Base-by-base conservation (phyloP, 345 rosid species). In the Excoecaria agallocha region DNA sequence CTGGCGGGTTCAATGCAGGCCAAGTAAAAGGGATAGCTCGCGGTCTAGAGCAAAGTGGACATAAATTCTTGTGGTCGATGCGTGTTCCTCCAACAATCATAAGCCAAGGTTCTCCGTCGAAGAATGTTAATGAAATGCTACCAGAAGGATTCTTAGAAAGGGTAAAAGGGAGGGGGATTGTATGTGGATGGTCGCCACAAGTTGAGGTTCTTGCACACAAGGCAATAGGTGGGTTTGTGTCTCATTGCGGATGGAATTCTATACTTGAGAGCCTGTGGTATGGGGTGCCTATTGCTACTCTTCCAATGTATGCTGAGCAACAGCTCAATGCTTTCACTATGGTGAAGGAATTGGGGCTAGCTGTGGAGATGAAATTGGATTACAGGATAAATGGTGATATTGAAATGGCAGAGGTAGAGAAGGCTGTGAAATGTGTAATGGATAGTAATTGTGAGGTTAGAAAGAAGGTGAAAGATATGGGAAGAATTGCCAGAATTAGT, bases 241-340 rank as follows among this genome's bases (percentile, higher is more conserved):
- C 76, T 4, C 82, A 79, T 22, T 71, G 79, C 17, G 82, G 82
- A 8, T 79, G 82, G 82, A 79, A 74, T n/a, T 79, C 82, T 0
- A 39, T 74, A 54, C 37, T 79, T 75, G 78, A 79, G 58, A 70
- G 78, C n/a, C 6, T 79, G 45, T 64, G 82, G 82, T 35, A 41
- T 56, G 82, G 79, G 1, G 76, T 79, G 63, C 75, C 78, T 4
- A 58, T 74, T 6, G 68, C 66, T 0, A 66, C 82, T 0, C 65
- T 77, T 68, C 78, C 78, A 0, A 13, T 79, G 0, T 75, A 75
- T 12, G 82, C 82, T 8, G 82, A 79, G 65, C 82, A 79, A 51
- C 82, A 79, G 51, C 66, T 75, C 43, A 79, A 79, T 58, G 82
- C 82, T 13, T 75, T 79, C 48, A 59, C 41, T 60, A 10, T 75